Conservation (phyloP, 768 basidiomycete genomes). For the Pholiota microspora region DNA sequence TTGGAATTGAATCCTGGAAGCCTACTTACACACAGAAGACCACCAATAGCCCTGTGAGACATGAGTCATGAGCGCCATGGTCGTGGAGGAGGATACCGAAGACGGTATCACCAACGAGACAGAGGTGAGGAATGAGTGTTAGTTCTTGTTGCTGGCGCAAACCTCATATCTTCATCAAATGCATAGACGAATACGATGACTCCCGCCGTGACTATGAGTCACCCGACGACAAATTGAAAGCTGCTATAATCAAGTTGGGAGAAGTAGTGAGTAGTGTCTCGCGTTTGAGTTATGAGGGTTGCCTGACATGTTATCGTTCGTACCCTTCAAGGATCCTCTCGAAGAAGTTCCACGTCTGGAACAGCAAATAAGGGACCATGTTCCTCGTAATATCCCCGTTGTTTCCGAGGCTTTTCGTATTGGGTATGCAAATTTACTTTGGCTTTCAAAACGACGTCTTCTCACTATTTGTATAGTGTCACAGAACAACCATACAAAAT, state of each 20-base stretch:
- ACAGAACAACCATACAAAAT: constrained; percentile 95
- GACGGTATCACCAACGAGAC: constrained; percentile 32
- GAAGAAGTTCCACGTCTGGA: constrained; percentile 71
- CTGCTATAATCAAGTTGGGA: constrained; percentile 67
- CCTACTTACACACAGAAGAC: constrained; percentile 1
- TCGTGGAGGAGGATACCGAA: constrained; percentile 44
- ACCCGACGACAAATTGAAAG: constrained; percentile 70
- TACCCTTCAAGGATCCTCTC: constrained; percentile 51
- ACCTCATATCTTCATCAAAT: constrained; percentile 12
- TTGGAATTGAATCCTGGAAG: constrained; percentile 5
- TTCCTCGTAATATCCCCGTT: constrained; percentile 55
- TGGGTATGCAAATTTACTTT: constrained; percentile 43
- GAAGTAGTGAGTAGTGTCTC: constrained; percentile 85
- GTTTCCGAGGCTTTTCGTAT: constrained; percentile 75
- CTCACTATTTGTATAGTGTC: constrained; percentile 45
- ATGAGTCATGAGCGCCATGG: constrained; percentile 66
- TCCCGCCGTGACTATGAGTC: constrained; percentile 66
- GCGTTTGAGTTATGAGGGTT: too few relatives aligned
- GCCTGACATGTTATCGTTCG: constrained; percentile 9
- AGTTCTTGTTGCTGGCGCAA: constrained; percentile 17
- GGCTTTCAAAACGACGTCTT: constrained; percentile 1
- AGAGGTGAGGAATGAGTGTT: constrained; percentile 47
- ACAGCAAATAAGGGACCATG: constrained; percentile 59
- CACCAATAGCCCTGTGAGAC: constrained; percentile 14
- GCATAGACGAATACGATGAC: constrained; percentile 67